Evolutionary conservation across 176 grass and related monocot genomes (phyloP), one percentile per base, ranked within the genome.

Genomic region (Zoysia pacifica): DNA sequence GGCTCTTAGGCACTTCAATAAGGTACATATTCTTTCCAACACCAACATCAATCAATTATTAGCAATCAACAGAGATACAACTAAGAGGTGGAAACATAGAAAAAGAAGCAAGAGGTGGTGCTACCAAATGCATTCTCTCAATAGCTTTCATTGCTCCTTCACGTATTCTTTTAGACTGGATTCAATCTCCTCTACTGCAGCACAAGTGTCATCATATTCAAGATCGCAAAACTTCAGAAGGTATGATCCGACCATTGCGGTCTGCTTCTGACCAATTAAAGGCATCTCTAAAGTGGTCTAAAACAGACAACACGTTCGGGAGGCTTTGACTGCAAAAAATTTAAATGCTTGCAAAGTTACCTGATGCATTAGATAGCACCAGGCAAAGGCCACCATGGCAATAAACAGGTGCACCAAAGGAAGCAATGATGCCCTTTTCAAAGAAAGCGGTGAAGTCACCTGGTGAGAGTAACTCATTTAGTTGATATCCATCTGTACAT

Each of bases 191-290:
- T 94, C 86, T 77, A 93, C 76, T 80, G 76, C 75, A 48, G 53
- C 43, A 65, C 83, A 89, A 79, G 90, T 48, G 76, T 86, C 54
- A 62, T 98, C 95, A 75, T 94, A 93, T 83, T 93, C 87, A 62
- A 70, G 73, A 85, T 98, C 95, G 82, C 90, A 28, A 90, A 62
- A 92, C 95, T 89, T 94, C 84, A 74, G 18, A 79, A 64, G 95
- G 95, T 80, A 94, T 94, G 61, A 98, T 90, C 70, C 92, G 80
- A 55, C 95, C 95, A 80, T 83, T 85, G 14, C 7, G 43, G 38
- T 98, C 90, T 73, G 95, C 95, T 82, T 98, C 90, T 85, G 95
- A 90, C 95, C 95, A 98, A 93, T 98, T 86, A 98, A 98, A 98
- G 82, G 95, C 92, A 79, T 92, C 86, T 61, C 80, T 90, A 58